Base-by-base conservation (phyloP, 1,139 yeast genomes). In the Taphrina pruni region DNA sequence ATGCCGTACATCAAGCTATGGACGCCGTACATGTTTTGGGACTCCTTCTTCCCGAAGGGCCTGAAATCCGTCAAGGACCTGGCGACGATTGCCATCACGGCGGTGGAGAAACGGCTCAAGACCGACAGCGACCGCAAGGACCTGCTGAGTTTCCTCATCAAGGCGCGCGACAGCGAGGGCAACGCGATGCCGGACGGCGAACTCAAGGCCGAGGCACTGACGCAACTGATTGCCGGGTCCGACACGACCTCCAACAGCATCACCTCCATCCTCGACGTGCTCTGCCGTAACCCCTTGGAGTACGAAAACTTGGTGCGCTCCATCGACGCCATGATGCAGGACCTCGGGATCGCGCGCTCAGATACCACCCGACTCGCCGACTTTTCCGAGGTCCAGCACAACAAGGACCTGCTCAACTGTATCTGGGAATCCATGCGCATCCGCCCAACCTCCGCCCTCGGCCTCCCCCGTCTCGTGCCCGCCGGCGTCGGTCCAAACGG, bases 201-300 rank as follows among this genome's bases (percentile, higher is more conserved):
- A 43, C 52, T 65, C 51, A 58, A 57, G 51, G 64, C 69, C 21
- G 69, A 65, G 41, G 69, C 69, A 45, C 51, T 57, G 36, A 65
- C 69, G 38, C 69, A 65, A 41, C 26, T 65, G 64, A 65, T 65
- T 50, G 69, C 69, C 12, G 69, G 69, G 8, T 43, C 55, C 12
- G 69, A 65, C 39, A 65, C 69, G 60, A 58, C 65, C 48, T 39
- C 61, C 45, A 65, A 65, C 62, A 43, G 52, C 20, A 20, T 58
- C 46, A 39, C 58, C 14, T 58, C 58, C 35, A 51, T 65, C 14
- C 46, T 65, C n/a, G 69, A 65, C 21, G 56, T 65, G 36, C 65
- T 65, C 46, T 58, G 65, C 52, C 58, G 69, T 14, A 58, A 65
- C 45, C 65, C 58, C 21, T 46, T 5, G 21, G 52, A 51, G 46